phyloP scores from a whole-genome alignment of 371 early-diverging fungal species.

The Batrachochytrium dendrobatidis region DNA sequence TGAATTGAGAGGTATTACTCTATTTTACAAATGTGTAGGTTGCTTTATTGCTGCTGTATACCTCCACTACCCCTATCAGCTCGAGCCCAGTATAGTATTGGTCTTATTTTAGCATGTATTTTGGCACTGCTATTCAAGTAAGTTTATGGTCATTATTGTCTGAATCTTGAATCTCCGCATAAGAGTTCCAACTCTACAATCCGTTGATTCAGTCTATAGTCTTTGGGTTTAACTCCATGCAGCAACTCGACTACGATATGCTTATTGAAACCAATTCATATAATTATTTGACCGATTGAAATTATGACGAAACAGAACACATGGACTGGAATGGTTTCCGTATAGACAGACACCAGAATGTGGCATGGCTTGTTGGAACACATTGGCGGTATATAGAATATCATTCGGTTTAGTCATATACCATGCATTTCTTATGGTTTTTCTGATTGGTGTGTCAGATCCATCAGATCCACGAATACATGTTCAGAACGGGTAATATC shows the following conservation, averaged over 20 bases:
- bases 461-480: background rate
- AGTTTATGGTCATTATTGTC: background rate
- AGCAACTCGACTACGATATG: too few relatives aligned
- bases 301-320: too few relatives aligned
- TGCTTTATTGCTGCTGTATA: too few relatives aligned
- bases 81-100: background rate
- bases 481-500: conserved; percentile 1
- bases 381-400: background rate
- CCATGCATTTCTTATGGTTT: background rate
- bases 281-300: too few relatives aligned
- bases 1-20: too few relatives aligned
- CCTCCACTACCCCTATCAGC: too few relatives aligned
- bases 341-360: background rate
- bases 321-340: background rate
- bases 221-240: too few relatives aligned
- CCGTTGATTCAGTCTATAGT: background rate
- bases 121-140: background rate
- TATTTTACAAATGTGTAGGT: too few relatives aligned
- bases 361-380: background rate
- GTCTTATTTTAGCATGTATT: background rate
- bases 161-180: background rate
- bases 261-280: too few relatives aligned
- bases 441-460: background rate
- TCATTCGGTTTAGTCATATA: background rate
- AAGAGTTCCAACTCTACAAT: background rate